These are phyloP conservation scores for Thalassiosira profunda DNA, from an alignment of 108 stramenopile species.

Conservation along the genomic window DNA sequence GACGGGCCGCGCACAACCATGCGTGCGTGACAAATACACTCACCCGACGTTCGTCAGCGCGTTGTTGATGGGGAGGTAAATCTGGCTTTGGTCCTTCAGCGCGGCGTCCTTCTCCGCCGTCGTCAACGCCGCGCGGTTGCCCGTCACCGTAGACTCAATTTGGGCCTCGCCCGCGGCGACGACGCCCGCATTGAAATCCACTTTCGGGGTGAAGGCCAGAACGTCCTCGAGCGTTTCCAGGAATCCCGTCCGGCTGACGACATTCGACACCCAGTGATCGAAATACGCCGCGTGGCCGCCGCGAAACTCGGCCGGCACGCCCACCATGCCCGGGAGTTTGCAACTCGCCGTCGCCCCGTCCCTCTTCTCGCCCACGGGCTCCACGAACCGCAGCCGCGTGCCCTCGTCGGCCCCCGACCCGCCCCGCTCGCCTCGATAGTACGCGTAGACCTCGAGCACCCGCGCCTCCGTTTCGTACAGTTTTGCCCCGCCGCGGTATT, in stretches of 20 bases:
- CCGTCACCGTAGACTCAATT: slow-evolving; percentile 91
- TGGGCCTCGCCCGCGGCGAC: slow-evolving; percentile 93
- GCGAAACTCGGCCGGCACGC: slow-evolving; percentile 71
- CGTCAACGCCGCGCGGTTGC: slow-evolving; percentile 62
- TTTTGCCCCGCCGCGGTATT: slow-evolving; percentile 33
- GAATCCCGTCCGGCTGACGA: slow-evolving; percentile 77
- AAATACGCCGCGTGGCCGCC: slow-evolving; percentile 70
- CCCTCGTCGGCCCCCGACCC: slow-evolving; percentile 61
- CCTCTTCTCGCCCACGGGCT: slow-evolving; percentile 25
- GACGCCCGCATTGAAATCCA: slow-evolving; percentile 94
- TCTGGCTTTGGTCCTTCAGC: slow-evolving; percentile 83
- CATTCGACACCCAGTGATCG: slow-evolving; percentile 91
- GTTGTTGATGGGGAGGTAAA: slow-evolving; percentile 93
- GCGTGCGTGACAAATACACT: neutral
- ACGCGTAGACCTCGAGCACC: slow-evolving; percentile 86
- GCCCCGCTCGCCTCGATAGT: slow-evolving; percentile 61
- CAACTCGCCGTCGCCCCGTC: neutral
- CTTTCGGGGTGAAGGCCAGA: slow-evolving; percentile 81
- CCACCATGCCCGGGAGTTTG: slow-evolving; percentile 67
- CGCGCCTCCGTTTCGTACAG: slow-evolving; percentile 28
- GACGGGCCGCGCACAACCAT: neutral
- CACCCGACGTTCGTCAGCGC: slow-evolving; percentile 83
- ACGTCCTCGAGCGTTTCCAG: slow-evolving; percentile 83
- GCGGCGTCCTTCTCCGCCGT: slow-evolving; percentile 48
- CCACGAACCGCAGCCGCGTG: slow-evolving; percentile 80